Base-by-base conservation (phyloP, 2,329 filamentous ascomycete genomes). In the Ambrosiella xylebori region DNA sequence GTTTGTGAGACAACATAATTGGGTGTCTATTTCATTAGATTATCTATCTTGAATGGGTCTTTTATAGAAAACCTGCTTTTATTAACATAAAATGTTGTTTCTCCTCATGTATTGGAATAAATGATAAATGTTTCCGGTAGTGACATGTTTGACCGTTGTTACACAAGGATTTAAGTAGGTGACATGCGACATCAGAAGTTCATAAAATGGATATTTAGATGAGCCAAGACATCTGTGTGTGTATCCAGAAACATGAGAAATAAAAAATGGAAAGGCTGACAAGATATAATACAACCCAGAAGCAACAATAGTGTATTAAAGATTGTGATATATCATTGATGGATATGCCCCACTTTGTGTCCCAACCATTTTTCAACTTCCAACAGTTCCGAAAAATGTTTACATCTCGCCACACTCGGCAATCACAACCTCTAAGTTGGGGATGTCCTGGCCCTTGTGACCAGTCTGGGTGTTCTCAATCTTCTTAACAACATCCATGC, bases 351-450 rank as follows among this genome's bases (percentile, higher is more conserved):
- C 5, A 27, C 4, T 27, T 27, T 27, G 27, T 27, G 27, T 27
- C 27, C 27, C 27, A 27, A 27, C 27, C 27, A 27, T 3, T 12
- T n/a, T 41, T 4, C 2, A n/a, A 3, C 40, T 47, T 17, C 19
- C 47, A 35, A 27, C 5, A 15, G 9, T 51, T 35, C 47, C 9
- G 13, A 41, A n/a, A n/a, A 49, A 49, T 49, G 9, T 54, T 61
- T 66, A 97, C 89, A 97, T 95, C 77, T 97, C 89, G 37, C 93
- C 93, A 66, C 91, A 96, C 73, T 94, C 84, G 8, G 82, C 76
- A 66, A 98, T 84, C 12, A 82, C 79, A 1, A 97, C 84, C 67
- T 96, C 90, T 68, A 91, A 74, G 64, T 86, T 86, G 2, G 91
- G 93, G 67, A 86, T 80, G 66, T 96, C 91, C 68, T 86, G 80